Base-by-base conservation (phyloP, 2,329 filamentous ascomycete species). In the Ceratocystis alfenasii region DNA sequence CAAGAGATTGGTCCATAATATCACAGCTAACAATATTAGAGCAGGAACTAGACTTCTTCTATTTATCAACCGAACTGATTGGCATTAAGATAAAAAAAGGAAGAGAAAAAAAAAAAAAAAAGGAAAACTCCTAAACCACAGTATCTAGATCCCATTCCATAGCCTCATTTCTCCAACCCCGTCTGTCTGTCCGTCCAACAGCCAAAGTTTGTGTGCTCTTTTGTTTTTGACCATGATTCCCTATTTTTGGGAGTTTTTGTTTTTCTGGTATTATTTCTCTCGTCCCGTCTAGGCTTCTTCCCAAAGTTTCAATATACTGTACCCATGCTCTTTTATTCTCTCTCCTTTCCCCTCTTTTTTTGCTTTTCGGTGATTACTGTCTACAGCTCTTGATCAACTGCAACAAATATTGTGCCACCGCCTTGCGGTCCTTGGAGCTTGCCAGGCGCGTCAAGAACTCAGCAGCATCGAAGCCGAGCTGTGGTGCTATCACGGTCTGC, bases 391-490 rank as follows among this genome's bases (percentile, higher is more conserved):
- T 84, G 64, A 85, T 71, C 53, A 87, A 77, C 10, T 76, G 78
- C 69, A 82, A 79, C 59, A 92, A 76, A 71, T 89, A 92, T 53
- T 80, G 79, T 20, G 85, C 80, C 67, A 89, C 84, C 0, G 77
- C 77, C 70, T 86, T 87, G 69, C 80, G 81, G 70, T 87, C 84
- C 17, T 77, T 78, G 10, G 80, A 79, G 22, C 81, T 83, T 1
- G 82, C 84, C 75, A 87, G 76, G 50, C 77, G 78, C 68, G 79
- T 78, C 69, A 87, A 73, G 70, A 86, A 87, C 65, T 83, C 83
- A 25, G 78, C 78, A 7, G 83, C 84, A 65, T 84, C 81, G 28
- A 87, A 80, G 0, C 87, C 87, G 70, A 90, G 78, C 59, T 78
- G 80, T 0, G 84, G 80, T 70, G 92, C 83, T 66, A 91, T 81